These are phyloP conservation scores for Rhodotorula sp. DNA, from an alignment of 1,284 basidiomycete genomes.

Conservation along the genomic window DNA sequence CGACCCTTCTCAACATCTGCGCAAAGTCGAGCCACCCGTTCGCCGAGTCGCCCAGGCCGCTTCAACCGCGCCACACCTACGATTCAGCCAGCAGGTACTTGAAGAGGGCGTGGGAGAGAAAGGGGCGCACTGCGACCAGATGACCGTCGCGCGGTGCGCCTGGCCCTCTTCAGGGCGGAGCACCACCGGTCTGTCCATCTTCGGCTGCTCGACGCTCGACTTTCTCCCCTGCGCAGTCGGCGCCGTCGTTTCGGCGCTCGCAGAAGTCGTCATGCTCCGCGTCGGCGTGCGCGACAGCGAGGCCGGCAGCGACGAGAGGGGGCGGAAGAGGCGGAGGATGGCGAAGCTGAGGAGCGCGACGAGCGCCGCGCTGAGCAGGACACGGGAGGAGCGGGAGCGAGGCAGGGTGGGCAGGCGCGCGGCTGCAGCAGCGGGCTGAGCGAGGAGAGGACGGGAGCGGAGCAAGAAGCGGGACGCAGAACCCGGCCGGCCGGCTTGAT, in stretches of 20 bases:
- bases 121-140: slow-evolving; percentile 70
- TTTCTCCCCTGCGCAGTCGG: not conserved
- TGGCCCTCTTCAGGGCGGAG: not conserved
- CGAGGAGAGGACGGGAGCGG: not conserved
- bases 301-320: too few species aligned
- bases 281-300: too few species aligned
- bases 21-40: slow-evolving; percentile 35
- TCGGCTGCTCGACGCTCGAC: not conserved
- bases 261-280: not conserved
- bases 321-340: too few species aligned
- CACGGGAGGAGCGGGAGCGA: too few species aligned
- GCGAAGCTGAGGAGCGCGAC: too few species aligned
- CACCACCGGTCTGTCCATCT: not conserved
- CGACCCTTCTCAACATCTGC: slow-evolving; percentile 9
- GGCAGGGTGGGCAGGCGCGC: too few species aligned
- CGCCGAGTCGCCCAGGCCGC: slow-evolving; percentile 37
- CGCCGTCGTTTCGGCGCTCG: too few species aligned
- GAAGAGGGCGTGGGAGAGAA: not conserved
- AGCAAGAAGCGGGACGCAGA: not conserved
- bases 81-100: rapidly evolving
- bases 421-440: not conserved
- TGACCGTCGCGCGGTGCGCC: slow-evolving; percentile 78
- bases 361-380: too few species aligned
- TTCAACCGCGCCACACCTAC: not conserved
- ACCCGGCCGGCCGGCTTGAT: too few species aligned